These are phyloP conservation scores for Vicia faba DNA, from an alignment of 306 rosid species.

Conservation along the genomic window DNA sequence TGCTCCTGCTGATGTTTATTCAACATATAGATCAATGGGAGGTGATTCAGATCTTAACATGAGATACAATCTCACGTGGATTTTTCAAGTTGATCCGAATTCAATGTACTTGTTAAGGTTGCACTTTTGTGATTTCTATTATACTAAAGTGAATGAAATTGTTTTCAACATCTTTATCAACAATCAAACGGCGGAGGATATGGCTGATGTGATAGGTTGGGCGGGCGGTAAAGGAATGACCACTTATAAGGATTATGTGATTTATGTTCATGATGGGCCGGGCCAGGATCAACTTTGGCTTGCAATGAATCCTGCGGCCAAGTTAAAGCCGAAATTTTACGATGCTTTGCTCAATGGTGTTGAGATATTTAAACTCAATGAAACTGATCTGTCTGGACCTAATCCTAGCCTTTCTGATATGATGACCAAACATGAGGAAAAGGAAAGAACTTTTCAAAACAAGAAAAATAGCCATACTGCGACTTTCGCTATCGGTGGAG, in stretches of 20 bases:
- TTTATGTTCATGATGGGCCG: slow-evolving; percentile 9
- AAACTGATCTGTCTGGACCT: slow-evolving; percentile 52
- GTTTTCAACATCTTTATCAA: slow-evolving; percentile 50
- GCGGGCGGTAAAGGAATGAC: slow-evolving; percentile 40
- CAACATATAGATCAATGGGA: slow-evolving; percentile 57
- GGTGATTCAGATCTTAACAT: slow-evolving; percentile 17
- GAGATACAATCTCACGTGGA: slow-evolving; percentile 56
- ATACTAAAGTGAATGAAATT: slow-evolving; percentile 33
- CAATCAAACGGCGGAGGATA: slow-evolving; percentile 48
- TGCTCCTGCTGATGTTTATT: slow-evolving; percentile 47
- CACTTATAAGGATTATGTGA: slow-evolving; percentile 46
- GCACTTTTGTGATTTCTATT: slow-evolving; percentile 52
- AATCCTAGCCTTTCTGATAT: slow-evolving; percentile 54
- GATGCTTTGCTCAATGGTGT: slow-evolving; percentile 55
- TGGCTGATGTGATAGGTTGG: slow-evolving; percentile 53
- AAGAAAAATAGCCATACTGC: background rate
- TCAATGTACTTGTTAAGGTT: slow-evolving; percentile 50
- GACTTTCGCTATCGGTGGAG: slow-evolving; percentile 39
- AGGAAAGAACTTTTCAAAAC: slow-evolving; percentile 8
- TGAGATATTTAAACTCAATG: slow-evolving; percentile 54
- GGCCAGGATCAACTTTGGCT: slow-evolving; percentile 45
- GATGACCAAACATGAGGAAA: slow-evolving; percentile 30
- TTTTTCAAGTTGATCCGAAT: slow-evolving; percentile 50
- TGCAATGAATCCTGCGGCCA: slow-evolving; percentile 45
- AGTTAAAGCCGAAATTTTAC: slow-evolving; percentile 38